Conservation (phyloP, 306 rosid genomes). For the Prunus salicina region DNA sequence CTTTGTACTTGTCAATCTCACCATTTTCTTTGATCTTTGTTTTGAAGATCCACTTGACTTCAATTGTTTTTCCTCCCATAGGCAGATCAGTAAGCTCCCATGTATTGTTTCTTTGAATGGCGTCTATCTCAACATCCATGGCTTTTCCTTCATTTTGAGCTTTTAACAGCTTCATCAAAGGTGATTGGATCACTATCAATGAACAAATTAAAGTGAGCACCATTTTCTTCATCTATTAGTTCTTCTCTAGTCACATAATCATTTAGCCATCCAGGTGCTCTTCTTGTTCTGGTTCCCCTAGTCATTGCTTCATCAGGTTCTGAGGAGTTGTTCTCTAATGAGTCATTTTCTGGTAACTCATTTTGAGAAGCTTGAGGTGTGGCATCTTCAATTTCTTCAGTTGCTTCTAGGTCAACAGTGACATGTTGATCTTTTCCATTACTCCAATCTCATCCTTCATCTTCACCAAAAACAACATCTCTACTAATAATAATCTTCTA, state of each 20-base stretch:
- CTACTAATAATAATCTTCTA: neutral
- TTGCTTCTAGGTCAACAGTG: neutral
- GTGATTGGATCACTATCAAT: no score
- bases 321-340: neutral
- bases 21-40: neutral
- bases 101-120: neutral
- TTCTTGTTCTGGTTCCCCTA: neutral
- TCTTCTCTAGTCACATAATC: neutral
- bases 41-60: neutral
- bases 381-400: neutral
- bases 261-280: neutral
- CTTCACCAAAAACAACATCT: neutral
- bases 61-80: neutral
- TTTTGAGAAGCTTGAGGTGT: no score
- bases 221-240: neutral
- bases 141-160: neutral
- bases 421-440: neutral
- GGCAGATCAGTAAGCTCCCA: neutral
- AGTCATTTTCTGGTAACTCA: neutral
- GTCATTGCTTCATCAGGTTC: neutral
- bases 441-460: neutral
- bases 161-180: no score
- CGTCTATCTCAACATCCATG: neutral
- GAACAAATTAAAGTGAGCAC: neutral
- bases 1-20: neutral